phyloP scores from a whole-genome alignment of 2,329 filamentous ascomycete species.

The Diaporthe australafricana region DNA sequence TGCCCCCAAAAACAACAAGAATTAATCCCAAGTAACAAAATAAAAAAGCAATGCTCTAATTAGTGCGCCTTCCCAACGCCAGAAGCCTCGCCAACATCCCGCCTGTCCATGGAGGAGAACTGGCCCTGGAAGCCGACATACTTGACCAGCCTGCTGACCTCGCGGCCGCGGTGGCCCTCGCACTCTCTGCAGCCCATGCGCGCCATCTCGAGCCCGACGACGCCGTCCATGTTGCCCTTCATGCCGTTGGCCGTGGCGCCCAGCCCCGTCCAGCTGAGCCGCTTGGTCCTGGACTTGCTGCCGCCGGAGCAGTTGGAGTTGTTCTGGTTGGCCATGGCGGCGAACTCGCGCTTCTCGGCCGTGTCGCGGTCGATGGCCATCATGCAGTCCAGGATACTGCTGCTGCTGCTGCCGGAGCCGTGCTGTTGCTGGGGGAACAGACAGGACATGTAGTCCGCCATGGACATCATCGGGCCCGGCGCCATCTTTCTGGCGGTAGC shows the following conservation, averaged over 20 bases:
- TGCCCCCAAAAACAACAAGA: background rate
- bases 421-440: conserved; percentile 49
- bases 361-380: conserved; percentile 53
- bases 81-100: background rate
- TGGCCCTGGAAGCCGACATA: conserved; percentile 39
- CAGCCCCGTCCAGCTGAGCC: conserved; percentile 55
- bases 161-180: conserved; percentile 47
- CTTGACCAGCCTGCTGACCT: conserved; percentile 47
- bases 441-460: conserved; percentile 51
- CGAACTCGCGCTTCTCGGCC: conserved; percentile 55
- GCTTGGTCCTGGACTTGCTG: conserved; percentile 45
- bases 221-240: conserved; percentile 48
- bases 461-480: conserved; percentile 36
- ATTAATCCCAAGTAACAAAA: background rate
- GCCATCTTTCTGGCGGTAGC: background rate
- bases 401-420: background rate
- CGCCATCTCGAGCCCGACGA: conserved; percentile 50
- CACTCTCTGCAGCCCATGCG: conserved; percentile 48
- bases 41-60: background rate
- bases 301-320: conserved; percentile 30
- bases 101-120: background rate
- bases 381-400: conserved; percentile 47
- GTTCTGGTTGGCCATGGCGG: conserved; percentile 50
- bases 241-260: conserved; percentile 47
- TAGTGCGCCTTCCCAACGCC: background rate